phyloP scores from a whole-genome alignment of 768 basidiomycete species.

The Pleurotus tuoliensis region DNA sequence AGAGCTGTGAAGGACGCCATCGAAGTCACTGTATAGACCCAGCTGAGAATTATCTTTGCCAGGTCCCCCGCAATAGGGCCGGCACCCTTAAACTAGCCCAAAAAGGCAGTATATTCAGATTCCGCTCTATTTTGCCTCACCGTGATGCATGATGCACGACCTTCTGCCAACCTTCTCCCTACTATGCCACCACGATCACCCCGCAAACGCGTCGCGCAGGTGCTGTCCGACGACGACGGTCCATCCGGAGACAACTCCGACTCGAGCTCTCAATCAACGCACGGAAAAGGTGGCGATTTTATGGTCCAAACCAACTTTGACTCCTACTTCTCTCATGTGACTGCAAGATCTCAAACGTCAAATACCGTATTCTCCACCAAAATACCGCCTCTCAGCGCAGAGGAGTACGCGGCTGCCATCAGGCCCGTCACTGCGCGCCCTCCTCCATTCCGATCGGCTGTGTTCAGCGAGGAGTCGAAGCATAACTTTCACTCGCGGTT shows the following conservation, averaged over 20 bases:
- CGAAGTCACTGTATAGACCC: too few relatives aligned
- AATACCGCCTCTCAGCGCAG: constrained; percentile 64
- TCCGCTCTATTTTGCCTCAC: too few relatives aligned
- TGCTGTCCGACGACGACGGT: not conserved
- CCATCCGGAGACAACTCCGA: not conserved
- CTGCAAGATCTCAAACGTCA: constrained; percentile 68
- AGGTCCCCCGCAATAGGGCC: too few relatives aligned
- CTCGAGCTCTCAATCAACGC: not conserved
- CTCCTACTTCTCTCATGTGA: constrained; percentile 71
- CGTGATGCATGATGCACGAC: too few relatives aligned
- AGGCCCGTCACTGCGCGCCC: constrained; percentile 23
- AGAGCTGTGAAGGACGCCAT: constrained; percentile 26
- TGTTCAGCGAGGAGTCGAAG: constrained; percentile 28
- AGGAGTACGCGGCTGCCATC: constrained; percentile 52
- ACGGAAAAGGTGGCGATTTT: constrained; percentile 15
- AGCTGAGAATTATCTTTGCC: too few relatives aligned
- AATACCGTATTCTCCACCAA: constrained; percentile 74
- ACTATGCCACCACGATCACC: constrained; percentile 5
- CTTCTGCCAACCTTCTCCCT: too few relatives aligned
- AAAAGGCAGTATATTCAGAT: too few relatives aligned
- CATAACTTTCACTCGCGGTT: constrained; percentile 53
- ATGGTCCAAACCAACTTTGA: constrained; percentile 75
- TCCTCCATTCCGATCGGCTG: constrained; percentile 27
- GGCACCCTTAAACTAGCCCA: too few relatives aligned
- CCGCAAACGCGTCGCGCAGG: not conserved